A percentile compares a stretch with the other conserved stretches of the same genome.
phyloP scores from a whole-genome alignment of 2,329 filamentous ascomycete genomes.

The Plectosphaerella cucumerina region DNA sequence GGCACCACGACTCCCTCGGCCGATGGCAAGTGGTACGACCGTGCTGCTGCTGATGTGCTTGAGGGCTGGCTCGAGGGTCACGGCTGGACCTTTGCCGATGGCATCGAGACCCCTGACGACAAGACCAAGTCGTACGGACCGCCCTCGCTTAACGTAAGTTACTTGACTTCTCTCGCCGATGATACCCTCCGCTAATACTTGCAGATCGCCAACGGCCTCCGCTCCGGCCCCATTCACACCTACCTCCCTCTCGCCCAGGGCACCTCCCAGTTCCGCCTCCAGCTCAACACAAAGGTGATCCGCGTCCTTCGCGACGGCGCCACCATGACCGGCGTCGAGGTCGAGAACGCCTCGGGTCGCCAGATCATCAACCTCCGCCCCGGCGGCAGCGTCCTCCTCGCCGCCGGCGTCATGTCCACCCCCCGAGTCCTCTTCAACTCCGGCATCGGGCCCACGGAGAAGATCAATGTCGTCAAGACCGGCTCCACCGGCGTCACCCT shows the following conservation, averaged over 20 bases:
- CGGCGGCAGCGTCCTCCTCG: slow-evolving; percentile 12
- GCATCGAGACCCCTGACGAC: slow-evolving; percentile 11
- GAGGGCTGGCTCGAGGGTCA: slow-evolving; percentile 8
- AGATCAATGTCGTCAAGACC: slow-evolving; percentile 46
- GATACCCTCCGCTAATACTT: neutral
- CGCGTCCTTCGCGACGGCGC: slow-evolving; percentile 16
- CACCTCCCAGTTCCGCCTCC: slow-evolving; percentile 30
- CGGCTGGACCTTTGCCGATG: slow-evolving; percentile 13
- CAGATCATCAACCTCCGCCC: slow-evolving; percentile 16
- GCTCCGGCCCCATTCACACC: slow-evolving; percentile 17
- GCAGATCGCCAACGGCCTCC: slow-evolving; percentile 13
- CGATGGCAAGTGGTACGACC: slow-evolving; percentile 16
- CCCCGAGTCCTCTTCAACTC: slow-evolving; percentile 50
- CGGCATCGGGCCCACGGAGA: slow-evolving; percentile 46
- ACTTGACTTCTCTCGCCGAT: neutral
- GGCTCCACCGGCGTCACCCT: slow-evolving; percentile 37
- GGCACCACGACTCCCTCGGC: slow-evolving; percentile 18
- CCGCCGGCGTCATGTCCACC: slow-evolving; percentile 13
- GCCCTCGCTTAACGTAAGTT: slow-evolving; percentile 11
- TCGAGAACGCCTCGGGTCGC: slow-evolving; percentile 13
- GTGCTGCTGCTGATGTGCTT: slow-evolving; percentile 8
- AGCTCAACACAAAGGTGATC: slow-evolving; percentile 16
- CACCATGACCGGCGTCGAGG: slow-evolving; percentile 29
- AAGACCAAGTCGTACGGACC: slow-evolving; percentile 12
- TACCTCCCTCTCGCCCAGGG: slow-evolving; percentile 34